A percentile compares a stretch with the other conserved stretches of the same genome.
phyloP scores from a whole-genome alignment of 2,329 filamentous ascomycete species.

The Claviceps maximensis region DNA sequence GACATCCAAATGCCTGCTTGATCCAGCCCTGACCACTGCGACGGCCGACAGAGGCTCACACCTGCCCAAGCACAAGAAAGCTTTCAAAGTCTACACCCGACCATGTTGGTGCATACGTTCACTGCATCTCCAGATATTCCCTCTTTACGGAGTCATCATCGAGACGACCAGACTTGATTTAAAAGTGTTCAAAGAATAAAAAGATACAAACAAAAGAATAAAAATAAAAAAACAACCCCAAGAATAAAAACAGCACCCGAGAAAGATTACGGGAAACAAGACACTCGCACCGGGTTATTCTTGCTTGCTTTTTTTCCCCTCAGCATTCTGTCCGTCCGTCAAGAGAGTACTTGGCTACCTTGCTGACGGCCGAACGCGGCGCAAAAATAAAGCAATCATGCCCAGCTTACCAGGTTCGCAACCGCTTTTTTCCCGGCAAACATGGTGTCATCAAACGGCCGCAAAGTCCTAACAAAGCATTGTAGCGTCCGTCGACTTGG shows the following conservation, averaged over 20 bases:
- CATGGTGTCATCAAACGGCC: too few relatives aligned
- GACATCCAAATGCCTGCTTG: slow-evolving; percentile 3
- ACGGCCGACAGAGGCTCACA: slow-evolving; percentile 7
- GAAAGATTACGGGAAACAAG: background rate
- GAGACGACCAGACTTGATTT: slow-evolving; percentile 10
- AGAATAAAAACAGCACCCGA: background rate
- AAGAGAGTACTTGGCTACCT: background rate
- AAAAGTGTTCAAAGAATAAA: background rate
- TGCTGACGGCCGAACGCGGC: background rate
- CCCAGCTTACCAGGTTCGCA: slow-evolving; percentile 42
- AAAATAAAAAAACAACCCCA: background rate
- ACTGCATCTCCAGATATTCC: slow-evolving; percentile 21
- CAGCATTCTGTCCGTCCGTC: background rate
- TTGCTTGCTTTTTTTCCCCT: background rate
- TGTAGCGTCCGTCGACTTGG: slow-evolving; percentile 85
- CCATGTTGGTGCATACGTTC: slow-evolving; percentile 28
- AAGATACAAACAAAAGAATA: slow-evolving; percentile 9
- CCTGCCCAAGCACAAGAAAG: slow-evolving; percentile 2
- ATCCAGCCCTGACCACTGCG: background rate
- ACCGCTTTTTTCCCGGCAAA: background rate
- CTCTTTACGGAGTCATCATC: slow-evolving; percentile 23
- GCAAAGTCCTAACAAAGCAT: background rate
- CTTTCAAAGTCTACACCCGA: slow-evolving; percentile 23
- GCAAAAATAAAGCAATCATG: slow-evolving; percentile 25
- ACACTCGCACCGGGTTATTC: background rate